A percentile compares a stretch with the other conserved stretches of the same genome.
phyloP scores from a whole-genome alignment of 768 basidiomycete genomes.

The Leccinum barrowsii region DNA sequence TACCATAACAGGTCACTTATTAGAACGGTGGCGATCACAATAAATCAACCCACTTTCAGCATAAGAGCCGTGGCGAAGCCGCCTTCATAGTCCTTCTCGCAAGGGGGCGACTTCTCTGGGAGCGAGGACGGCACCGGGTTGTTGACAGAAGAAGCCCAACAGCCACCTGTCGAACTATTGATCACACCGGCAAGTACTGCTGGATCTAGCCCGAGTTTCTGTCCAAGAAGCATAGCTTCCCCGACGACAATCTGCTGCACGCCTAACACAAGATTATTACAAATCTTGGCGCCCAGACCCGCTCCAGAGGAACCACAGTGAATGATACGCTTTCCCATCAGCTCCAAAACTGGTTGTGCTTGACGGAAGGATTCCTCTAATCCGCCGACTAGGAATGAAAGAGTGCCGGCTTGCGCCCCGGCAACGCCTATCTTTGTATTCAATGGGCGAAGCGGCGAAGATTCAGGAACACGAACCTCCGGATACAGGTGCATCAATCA shows the following conservation, averaged over 20 bases:
- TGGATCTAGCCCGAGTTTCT: conserved; percentile 76
- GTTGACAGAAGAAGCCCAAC: conserved; percentile 83
- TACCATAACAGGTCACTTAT: conserved; percentile 29
- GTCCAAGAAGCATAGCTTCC: conserved; percentile 89
- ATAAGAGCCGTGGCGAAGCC: conserved; percentile 83
- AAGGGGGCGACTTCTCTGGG: conserved; percentile 71
- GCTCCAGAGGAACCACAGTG: conserved; percentile 81
- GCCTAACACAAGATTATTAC: conserved; percentile 79
- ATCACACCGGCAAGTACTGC: conserved; percentile 76
- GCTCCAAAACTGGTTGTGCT: conserved; percentile 55
- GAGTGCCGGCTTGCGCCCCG: conserved; percentile 82
- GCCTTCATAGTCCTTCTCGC: conserved; percentile 78
- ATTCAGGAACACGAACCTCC: conserved; percentile 56
- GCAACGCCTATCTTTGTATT: conserved; percentile 55
- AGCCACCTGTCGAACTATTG: conserved; percentile 79
- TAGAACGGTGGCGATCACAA: not conserved
- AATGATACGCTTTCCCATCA: conserved; percentile 81
- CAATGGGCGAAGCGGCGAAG: conserved; percentile 1
- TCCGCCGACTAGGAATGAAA: conserved; percentile 92
- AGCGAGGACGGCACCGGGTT: conserved; percentile 81
- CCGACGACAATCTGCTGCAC: conserved; percentile 80
- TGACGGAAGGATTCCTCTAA: conserved; percentile 51
- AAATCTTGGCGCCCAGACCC: conserved; percentile 86
- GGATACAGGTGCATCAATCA: conserved; percentile 94
- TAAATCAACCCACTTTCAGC: conserved; percentile 57